Evolutionary conservation across 768 basidiomycete genomes (phyloP), one percentile per base, ranked within the genome.

Genomic region (Trametes elegans): DNA sequence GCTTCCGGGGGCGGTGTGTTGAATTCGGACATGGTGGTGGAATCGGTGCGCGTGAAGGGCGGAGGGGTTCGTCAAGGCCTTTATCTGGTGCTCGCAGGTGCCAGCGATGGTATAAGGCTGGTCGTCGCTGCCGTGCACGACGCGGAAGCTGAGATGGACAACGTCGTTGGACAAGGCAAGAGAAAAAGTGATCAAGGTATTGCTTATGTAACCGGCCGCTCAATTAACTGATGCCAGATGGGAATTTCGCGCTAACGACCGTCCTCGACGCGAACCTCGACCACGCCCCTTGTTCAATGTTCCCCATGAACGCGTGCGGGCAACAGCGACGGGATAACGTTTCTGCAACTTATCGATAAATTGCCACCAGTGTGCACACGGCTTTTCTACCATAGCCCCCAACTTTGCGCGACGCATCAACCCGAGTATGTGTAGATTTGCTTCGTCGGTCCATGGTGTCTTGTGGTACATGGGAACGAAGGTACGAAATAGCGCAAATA

Each of bases 1-100:
- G 49, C 59, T 52, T 49, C 58, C 46, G 55, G 62, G 36, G 45
- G 58, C 41, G 42, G 58, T 8, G 53, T 48, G 54, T 34, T 38
- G 60, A 64, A 67, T 29, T 69, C 68, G 42, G 65, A 61, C 53
- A 60, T 55, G 61, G 45, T 35, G 28, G 60, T 53, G 21, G 19
- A 21, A 34, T 18, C 7, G 19, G 51, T 34, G 24, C 44, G 34
- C n/a, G 11, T 16, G 31, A 35, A 27, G 39, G 27, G 34, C 34
- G 50, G 10, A 14, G 3, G 3, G 13, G 19, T 31, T 16, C 13
- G 5, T 13, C 34, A n/a, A 35, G 34, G 13, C 7, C 34, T 34
- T n/a, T n/a, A n/a, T n/a, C 39, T 16, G n/a, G 27, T 32, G 21
- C 39, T 24, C 21, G 39, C 39, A 21, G 29, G 40, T 40, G 40